Evolutionary conservation across 129 eudicot genomes (phyloP).

Genomic region (Gnaphalium uliginosum): DNA sequence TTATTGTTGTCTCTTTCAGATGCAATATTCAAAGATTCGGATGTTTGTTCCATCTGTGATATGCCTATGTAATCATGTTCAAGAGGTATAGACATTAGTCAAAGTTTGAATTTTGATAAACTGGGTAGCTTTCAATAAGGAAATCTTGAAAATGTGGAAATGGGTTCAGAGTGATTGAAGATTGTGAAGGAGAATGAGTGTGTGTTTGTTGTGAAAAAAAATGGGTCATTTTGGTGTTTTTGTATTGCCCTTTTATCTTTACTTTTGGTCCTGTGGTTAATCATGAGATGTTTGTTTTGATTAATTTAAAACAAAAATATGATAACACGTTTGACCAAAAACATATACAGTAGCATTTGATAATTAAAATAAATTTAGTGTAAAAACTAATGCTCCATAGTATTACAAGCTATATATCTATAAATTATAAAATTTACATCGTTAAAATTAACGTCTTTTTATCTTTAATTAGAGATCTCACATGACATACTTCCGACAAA

Average conservation of each 20-base stretch:
- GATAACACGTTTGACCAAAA: no score
- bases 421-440: no score
- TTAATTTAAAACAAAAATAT: no score
- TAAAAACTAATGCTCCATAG: no score
- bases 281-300: not conserved
- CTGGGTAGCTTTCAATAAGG: constrained; percentile 7
- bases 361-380: no score
- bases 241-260: constrained; percentile 9
- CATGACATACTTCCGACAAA: no score
- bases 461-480: no score
- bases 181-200: constrained; percentile 17
- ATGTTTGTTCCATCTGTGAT: constrained; percentile 50
- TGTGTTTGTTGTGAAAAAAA: not conserved
- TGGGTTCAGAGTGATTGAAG: constrained; percentile 8
- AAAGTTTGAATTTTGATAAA: not conserved
- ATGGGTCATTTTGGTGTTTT: not conserved
- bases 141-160: not conserved
- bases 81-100: constrained; percentile 57
- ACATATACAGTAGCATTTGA: no score
- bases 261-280: not conserved
- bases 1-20: constrained; percentile 32
- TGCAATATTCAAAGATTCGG: constrained; percentile 23
- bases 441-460: no score
- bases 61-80: constrained; percentile 82
- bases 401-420: no score